phyloP scores from a whole-genome alignment of 208 protist species.

The Trichomonas gallinae region DNA sequence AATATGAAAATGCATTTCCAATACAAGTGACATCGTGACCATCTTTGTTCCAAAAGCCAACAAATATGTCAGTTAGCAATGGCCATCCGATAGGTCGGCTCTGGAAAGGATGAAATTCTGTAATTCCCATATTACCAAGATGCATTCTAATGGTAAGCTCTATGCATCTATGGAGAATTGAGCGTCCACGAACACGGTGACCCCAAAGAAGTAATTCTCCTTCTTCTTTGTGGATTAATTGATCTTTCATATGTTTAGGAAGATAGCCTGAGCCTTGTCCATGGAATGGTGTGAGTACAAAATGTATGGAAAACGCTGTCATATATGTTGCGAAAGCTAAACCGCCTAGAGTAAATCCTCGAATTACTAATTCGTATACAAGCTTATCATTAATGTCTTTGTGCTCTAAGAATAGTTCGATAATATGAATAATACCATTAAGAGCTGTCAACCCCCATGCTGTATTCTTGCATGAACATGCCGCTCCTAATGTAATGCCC shows the following conservation, averaged over 20 bases:
- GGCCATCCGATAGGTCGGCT: neutral
- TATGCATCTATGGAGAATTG: neutral
- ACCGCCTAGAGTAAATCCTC: neutral
- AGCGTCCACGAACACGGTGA: neutral
- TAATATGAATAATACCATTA: neutral
- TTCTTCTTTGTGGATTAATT: neutral
- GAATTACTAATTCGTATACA: neutral
- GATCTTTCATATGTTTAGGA: neutral
- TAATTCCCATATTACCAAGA: neutral
- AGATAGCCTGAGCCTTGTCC: neutral
- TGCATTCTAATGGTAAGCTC: neutral
- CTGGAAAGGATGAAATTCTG: constrained; percentile 8
- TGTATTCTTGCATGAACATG: constrained; percentile 14
- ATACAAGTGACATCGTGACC: neutral
- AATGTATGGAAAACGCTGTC: neutral
- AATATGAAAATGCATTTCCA: constrained; percentile 15
- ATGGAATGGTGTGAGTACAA: neutral
- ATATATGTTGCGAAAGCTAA: neutral
- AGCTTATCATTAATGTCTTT: neutral
- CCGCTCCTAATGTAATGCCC: neutral
- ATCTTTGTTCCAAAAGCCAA: neutral
- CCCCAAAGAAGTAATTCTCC: neutral
- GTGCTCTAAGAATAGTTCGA: neutral
- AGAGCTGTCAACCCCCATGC: neutral
- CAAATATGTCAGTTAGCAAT: neutral